Percentiles rank a stretch among this genome's conserved stretches.
Evolutionary conservation across 2,329 filamentous ascomycete genomes (phyloP).

Genomic region (Fusarium solani-melongenae): DNA sequence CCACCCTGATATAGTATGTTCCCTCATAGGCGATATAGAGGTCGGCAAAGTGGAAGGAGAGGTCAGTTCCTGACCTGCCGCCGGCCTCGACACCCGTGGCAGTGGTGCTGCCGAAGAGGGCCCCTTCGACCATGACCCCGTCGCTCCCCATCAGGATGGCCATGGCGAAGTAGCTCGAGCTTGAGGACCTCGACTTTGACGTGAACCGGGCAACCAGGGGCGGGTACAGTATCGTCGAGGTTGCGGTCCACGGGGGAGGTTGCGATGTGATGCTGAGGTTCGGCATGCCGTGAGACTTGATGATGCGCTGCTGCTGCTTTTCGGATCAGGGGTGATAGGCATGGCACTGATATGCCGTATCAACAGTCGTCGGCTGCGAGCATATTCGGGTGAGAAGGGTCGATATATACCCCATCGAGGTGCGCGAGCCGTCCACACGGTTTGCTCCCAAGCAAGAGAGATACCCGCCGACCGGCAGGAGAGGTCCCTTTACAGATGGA

Average conservation of each 20-base stretch:
- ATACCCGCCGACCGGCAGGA: background rate
- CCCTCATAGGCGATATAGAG: conserved; percentile 39
- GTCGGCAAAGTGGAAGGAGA: conserved; percentile 43
- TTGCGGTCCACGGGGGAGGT: conserved; percentile 35
- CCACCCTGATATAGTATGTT: conserved; percentile 42
- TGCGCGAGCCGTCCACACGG: background rate
- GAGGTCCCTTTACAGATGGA: background rate
- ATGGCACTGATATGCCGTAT: conserved; percentile 13
- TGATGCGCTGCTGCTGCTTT: background rate
- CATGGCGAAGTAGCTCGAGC: conserved; percentile 43
- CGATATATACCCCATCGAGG: conserved; percentile 2
- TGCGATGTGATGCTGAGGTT: conserved; percentile 37
- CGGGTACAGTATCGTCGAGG: conserved; percentile 34
- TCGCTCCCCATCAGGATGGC: conserved; percentile 34
- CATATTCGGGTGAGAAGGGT: conserved; percentile 12
- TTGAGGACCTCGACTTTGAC: background rate
- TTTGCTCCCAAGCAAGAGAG: background rate
- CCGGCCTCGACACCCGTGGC: conserved; percentile 28
- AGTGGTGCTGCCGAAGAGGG: conserved; percentile 30
- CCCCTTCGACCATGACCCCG: conserved; percentile 30
- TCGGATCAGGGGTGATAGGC: background rate
- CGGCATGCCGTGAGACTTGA: conserved; percentile 18
- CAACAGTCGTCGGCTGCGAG: background rate
- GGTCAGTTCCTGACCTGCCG: conserved; percentile 9
- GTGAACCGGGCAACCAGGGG: conserved; percentile 35